Evolutionary conservation across 225 moss, liverwort and hornwort species (phyloP), one percentile per base, ranked within the genome.

Genomic region (Sphagnum tenellum): DNA sequence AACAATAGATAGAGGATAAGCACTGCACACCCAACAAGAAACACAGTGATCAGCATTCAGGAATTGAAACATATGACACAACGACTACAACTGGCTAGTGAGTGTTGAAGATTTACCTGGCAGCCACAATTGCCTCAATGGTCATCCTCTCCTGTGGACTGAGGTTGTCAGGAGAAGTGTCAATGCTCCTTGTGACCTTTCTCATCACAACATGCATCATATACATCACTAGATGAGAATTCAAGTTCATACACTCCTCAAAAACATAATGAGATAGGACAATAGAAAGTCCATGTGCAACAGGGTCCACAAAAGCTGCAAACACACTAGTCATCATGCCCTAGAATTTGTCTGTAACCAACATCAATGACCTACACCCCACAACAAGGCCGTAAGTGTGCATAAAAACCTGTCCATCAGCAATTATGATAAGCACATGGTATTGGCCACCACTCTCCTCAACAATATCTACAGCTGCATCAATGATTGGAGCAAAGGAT

Each of bases 1-100:
- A 51, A 95, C 84, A 46, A 95, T 89, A 47, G 94, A 95, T 14
- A 95, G 70, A 0, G 94, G 88, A 72, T 92, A 84, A n/a, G 66
- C 8, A 48, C 82, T 58, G 58, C 10, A 12, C 44, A 7, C 58
- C 58, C 10, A 44, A 13, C 29, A 6, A 58, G 7, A 58, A 10
- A 58, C 58, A 58, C 7, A 12, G 7, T 1, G 14, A 44, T 58
- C 7, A 58, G 58, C 44, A 13, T 13, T 58, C 58, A 58, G 14
- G 2, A 5, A 13, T 11, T 3, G 12, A 13, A 11, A 58, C 7
- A 58, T 13, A 58, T 12, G 29, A 6, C 13, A 58, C 8, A 11
- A 3, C 44, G 44, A 12, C 7, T 29, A 29, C 29, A 29, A 29
- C 29, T 29, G 29, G 29, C 29, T 29, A 29, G 1, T 29, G 29